phyloP scores from a whole-genome alignment of 2,329 filamentous ascomycete species.

The Diplodia intermedia region DNA sequence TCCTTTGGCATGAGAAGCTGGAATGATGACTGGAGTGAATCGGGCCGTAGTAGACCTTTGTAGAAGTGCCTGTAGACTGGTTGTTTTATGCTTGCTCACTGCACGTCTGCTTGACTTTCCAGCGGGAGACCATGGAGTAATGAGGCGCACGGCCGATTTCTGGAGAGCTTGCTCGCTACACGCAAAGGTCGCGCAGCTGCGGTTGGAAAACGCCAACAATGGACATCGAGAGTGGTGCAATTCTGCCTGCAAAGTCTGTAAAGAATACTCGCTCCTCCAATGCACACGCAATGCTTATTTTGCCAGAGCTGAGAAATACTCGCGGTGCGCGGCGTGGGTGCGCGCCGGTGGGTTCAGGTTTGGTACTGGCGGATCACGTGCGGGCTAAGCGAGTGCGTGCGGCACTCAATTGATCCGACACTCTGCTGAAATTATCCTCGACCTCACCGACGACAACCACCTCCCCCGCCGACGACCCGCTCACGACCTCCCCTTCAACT shows the following conservation, averaged over 20 bases:
- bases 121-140: neutral
- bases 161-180: neutral
- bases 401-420: constrained; percentile 31
- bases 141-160: constrained; percentile 5
- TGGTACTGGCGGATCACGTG: constrained; percentile 24
- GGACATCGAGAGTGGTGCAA: neutral
- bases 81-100: neutral
- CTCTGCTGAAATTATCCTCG: constrained; percentile 33
- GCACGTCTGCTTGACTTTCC: neutral
- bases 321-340: neutral
- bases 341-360: no score
- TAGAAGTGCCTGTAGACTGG: neutral
- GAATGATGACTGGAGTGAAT: no score
- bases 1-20: neutral
- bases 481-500: constrained; percentile 26
- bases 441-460: constrained; percentile 34
- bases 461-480: constrained; percentile 32
- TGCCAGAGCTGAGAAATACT: neutral
- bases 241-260: neutral
- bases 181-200: neutral
- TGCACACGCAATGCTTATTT: neutral
- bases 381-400: constrained; percentile 31
- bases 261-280: neutral
- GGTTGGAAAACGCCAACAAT: neutral
- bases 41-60: neutral